phyloP scores from a whole-genome alignment of 805 yeast genomes.

The Blastobotrys robertii region DNA sequence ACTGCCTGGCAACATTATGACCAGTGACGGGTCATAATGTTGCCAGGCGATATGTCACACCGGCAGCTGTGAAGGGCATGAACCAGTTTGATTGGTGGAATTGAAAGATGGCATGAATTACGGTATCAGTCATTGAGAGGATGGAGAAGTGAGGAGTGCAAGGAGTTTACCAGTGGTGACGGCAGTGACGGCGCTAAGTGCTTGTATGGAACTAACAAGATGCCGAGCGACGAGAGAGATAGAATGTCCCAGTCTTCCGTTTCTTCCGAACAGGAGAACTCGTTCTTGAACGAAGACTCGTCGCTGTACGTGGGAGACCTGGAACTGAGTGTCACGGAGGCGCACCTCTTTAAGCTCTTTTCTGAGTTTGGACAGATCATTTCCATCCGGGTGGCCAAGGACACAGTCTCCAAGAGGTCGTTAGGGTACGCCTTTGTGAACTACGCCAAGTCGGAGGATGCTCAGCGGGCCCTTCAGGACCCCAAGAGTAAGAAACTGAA shows the following conservation, averaged over 20 bases:
- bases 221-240: neutral
- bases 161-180: too few relatives aligned
- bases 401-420: slow-evolving; percentile 77
- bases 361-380: slow-evolving; percentile 71
- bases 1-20: too few relatives aligned
- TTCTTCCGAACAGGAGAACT: neutral
- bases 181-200: too few relatives aligned
- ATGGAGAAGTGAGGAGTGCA: too few relatives aligned
- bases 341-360: slow-evolving; percentile 53
- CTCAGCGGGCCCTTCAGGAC: slow-evolving; percentile 69
- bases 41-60: too few relatives aligned
- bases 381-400: slow-evolving; percentile 86
- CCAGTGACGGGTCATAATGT: too few relatives aligned
- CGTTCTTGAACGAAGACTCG: slow-evolving; percentile 5
- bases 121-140: too few relatives aligned
- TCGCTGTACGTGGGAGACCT: slow-evolving; percentile 73
- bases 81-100: too few relatives aligned
- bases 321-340: slow-evolving; percentile 63
- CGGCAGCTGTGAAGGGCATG: too few relatives aligned
- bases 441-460: slow-evolving; percentile 66
- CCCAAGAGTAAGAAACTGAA: slow-evolving; percentile 72
- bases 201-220: too few relatives aligned
- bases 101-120: too few relatives aligned
- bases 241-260: neutral
- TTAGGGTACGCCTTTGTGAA: slow-evolving; percentile 90